These are phyloP conservation scores for Carpinus fangiana DNA, from an alignment of 306 rosid species.

Conservation along the genomic window DNA sequence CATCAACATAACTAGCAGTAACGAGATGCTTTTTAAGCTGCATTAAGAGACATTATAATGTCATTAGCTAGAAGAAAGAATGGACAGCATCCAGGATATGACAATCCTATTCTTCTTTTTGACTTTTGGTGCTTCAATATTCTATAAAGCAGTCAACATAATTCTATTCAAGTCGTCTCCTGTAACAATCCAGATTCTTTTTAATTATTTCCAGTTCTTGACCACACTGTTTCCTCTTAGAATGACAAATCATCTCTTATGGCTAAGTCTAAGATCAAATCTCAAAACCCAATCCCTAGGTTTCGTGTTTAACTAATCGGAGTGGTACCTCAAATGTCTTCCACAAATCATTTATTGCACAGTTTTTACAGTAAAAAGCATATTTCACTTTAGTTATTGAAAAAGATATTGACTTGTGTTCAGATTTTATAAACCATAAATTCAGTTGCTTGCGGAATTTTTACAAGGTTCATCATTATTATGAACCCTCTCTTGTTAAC, in stretches of 20 bases:
- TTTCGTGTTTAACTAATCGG: not conserved
- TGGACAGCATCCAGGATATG: not conserved
- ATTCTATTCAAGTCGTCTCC: not conserved
- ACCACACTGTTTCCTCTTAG: not conserved
- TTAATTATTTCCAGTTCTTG: not conserved
- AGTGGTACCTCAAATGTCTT: not conserved
- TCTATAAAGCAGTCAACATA: not conserved
- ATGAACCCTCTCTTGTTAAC: not conserved
- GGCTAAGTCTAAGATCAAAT: constrained; percentile 9
- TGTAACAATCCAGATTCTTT: not conserved
- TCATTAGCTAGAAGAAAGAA: constrained; percentile 15
- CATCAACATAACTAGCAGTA: constrained; percentile 95
- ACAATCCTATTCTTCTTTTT: constrained; percentile 10
- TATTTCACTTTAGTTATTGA: not conserved
- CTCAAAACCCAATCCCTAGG: not conserved
- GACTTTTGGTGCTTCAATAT: not conserved
- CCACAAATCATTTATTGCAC: not conserved
- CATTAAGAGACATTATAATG: constrained; percentile 32
- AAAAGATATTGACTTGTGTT: not conserved
- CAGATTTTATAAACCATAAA: not conserved
- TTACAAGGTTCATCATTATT: not conserved
- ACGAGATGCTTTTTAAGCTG: constrained; percentile 88
- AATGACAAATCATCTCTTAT: not conserved
- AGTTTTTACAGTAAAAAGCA: not conserved
- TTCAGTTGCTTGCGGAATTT: not conserved